These are phyloP conservation scores for Herpotrichia juniperi DNA, from an alignment of 2,329 filamentous ascomycete species.

Conservation along the genomic window DNA sequence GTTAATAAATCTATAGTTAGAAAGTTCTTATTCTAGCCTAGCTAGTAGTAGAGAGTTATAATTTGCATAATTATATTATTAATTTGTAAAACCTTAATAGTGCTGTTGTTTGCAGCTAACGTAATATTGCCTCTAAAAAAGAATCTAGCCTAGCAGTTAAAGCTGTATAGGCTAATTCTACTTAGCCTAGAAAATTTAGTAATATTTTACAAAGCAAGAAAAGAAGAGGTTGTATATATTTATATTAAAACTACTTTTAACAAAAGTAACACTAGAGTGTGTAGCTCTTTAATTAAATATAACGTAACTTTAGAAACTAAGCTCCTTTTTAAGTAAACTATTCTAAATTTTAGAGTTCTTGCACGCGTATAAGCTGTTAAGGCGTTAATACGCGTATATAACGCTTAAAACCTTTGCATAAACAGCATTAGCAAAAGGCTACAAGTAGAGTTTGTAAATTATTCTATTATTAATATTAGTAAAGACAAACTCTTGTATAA, in stretches of 20 bases:
- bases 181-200: conserved; percentile 12
- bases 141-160: conserved; percentile 34
- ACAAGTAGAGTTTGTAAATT: conserved; percentile 69
- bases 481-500: conserved; percentile 60
- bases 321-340: conserved; percentile 58
- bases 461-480: conserved; percentile 70
- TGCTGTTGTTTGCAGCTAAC: conserved; percentile 47
- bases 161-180: conserved; percentile 37
- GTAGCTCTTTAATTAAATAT: conserved; percentile 54
- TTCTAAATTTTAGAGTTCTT: conserved; percentile 52
- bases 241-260: conserved; percentile 57
- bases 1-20: conserved; percentile 44
- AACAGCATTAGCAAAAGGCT: conserved; percentile 69
- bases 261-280: conserved; percentile 50
- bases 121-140: conserved; percentile 55
- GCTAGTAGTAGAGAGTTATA: conserved; percentile 52
- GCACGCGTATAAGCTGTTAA: conserved; percentile 44
- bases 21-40: conserved; percentile 50
- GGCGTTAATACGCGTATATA: conserved; percentile 62
- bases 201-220: background rate
- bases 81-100: conserved; percentile 46
- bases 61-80: conserved; percentile 56
- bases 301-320: conserved; percentile 56
- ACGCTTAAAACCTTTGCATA: conserved; percentile 62
- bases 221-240: conserved; percentile 37